These are phyloP conservation scores for Chenopodium formosanum DNA, from an alignment of 148 eudicot genomes.

Conservation along the genomic window DNA sequence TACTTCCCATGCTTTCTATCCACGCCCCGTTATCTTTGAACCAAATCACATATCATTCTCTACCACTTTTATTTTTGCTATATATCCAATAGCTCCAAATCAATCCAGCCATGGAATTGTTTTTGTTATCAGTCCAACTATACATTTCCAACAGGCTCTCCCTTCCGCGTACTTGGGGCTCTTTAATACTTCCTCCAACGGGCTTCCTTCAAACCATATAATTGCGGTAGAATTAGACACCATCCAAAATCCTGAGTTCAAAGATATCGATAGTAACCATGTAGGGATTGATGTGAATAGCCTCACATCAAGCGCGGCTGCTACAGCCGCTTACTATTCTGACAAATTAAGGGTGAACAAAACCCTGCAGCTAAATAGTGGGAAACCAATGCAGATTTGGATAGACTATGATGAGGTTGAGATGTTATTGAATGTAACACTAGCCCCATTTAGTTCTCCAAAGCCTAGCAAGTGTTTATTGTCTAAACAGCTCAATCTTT, in stretches of 20 bases:
- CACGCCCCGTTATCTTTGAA: slow-evolving; percentile 11
- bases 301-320: slow-evolving; percentile 16
- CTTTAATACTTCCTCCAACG: slow-evolving; percentile 19
- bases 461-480: slow-evolving; percentile 26
- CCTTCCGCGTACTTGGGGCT: slow-evolving; percentile 24
- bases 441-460: slow-evolving; percentile 19
- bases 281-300: slow-evolving; percentile 32
- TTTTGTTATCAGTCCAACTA: slow-evolving; percentile 20
- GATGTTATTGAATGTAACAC: slow-evolving; percentile 21
- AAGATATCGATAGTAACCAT: slow-evolving; percentile 29
- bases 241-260: background rate
- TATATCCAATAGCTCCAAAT: slow-evolving; percentile 10
- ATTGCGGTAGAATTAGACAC: slow-evolving; percentile 35
- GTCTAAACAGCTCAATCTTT: slow-evolving; percentile 25
- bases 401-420: slow-evolving; percentile 26
- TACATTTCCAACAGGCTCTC: slow-evolving; percentile 5
- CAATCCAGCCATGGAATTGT: slow-evolving; percentile 27
- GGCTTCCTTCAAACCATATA: slow-evolving; percentile 22
- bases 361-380: slow-evolving; percentile 20
- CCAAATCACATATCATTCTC: slow-evolving; percentile 22
- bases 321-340: slow-evolving; percentile 24
- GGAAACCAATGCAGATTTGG: slow-evolving; percentile 26
- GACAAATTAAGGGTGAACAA: slow-evolving; percentile 13
- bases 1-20: slow-evolving; percentile 30
- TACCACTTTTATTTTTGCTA: slow-evolving; percentile 26